Evolutionary conservation across 169 alveolate species (phyloP).

Genomic region (Plasmodium malariae): DNA sequence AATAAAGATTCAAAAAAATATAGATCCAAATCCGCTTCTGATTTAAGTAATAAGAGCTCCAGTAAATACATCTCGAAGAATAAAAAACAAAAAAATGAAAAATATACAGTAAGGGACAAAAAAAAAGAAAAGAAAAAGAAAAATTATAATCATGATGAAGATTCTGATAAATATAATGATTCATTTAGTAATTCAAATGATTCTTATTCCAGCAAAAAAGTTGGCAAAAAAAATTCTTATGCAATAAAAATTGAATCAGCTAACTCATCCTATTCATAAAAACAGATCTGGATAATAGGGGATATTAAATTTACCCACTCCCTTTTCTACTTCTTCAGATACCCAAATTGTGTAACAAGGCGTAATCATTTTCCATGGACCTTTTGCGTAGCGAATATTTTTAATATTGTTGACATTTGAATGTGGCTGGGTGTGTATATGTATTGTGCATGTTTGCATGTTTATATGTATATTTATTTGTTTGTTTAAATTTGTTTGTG

Average conservation of each 20-base stretch:
- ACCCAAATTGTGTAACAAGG: too few species aligned
- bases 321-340: too few species aligned
- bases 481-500: too few species aligned
- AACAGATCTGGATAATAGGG: too few species aligned
- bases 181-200: conserved; percentile 17
- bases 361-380: too few species aligned
- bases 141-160: conserved; percentile 18
- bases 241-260: conserved; percentile 8
- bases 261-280: too few species aligned
- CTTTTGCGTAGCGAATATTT: too few species aligned
- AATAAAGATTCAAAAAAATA: conserved; percentile 31
- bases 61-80: conserved; percentile 29
- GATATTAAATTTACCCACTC: too few species aligned
- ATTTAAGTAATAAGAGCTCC: conserved; percentile 22
- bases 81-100: conserved; percentile 38
- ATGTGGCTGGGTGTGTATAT: too few species aligned
- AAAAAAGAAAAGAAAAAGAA: conserved; percentile 27
- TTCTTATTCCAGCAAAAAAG: conserved; percentile 23
- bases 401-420: too few species aligned
- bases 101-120: conserved; percentile 32
- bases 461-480: too few species aligned
- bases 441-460: too few species aligned
- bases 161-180: conserved; percentile 11
- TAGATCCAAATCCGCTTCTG: conserved; percentile 25
- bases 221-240: conserved; percentile 18